Base-by-base conservation (phyloP, 164 flowering plant species). In the Protea cynaroides region DNA sequence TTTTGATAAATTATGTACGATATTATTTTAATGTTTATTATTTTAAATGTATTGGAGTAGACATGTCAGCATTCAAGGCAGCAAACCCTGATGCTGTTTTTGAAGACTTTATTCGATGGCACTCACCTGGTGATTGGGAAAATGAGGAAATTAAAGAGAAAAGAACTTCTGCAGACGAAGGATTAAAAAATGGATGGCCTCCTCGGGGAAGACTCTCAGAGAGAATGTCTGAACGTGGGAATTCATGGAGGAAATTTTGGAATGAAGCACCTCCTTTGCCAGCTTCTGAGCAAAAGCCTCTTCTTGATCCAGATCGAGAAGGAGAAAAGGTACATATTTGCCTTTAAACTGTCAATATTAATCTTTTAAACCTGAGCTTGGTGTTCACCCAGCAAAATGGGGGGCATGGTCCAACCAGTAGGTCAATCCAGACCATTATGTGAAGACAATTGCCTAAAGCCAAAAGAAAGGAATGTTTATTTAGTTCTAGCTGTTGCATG, bases 101-200 rank as follows among this genome's bases (percentile, higher is more conserved):
- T 78, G 97, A 95, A 84, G 97, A 95, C 78, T 92, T 95, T 64
- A 92, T 95, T 46, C 80, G 97, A 69, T 95, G 99, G 99, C 97
- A 95, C 78, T 92, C 99, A 53, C 99, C 97, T 62, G 86, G 89
- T 69, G 97, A 92, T 69, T 95, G 97, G 97, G 91, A 81, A 71
- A 66, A 56, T 25, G 75, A 82, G 76, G 74, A 65, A 25, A 25
- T 50, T 61, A 21, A 67, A 44, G 70, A 29, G 34, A 59, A 21
- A 23, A 58, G 43, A 19, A 58, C 44, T 37, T 60, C 61, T 9
- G n/a, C n/a, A n/a, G 43, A 19, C 12, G 68, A 77, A 7, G 68
- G 59, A 50, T 53, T 61, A 59, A 57, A 75, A 58, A 65, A 66
- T 58, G 72, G 71, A 47, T 90, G 97, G 97, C 99, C 97, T 63